Conservation (phyloP, 2,329 filamentous ascomycete genomes). For the Colletotrichum spaethianum region DNA sequence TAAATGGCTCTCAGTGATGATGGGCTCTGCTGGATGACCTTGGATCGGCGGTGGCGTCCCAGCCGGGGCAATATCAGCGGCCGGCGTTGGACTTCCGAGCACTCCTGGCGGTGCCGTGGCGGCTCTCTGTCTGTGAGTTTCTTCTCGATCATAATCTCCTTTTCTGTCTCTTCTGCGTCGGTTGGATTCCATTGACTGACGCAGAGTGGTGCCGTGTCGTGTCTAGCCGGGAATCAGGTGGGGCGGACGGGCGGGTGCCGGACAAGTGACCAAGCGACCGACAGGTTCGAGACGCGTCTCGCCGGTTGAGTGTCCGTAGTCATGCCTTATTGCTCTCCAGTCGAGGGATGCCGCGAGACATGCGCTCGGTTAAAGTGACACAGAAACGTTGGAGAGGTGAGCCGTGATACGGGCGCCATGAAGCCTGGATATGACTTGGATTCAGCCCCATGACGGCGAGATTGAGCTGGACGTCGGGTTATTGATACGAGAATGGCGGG, state of each 20-base stretch:
- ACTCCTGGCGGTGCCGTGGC: background rate
- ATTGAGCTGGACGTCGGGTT: background rate
- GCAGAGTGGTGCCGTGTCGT: conserved; percentile 21
- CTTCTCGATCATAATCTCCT: conserved; percentile 22
- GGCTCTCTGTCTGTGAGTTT: conserved; percentile 18
- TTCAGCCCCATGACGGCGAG: background rate
- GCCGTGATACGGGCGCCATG: background rate
- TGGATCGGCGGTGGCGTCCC: conserved; percentile 9
- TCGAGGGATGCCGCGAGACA: conserved; percentile 29
- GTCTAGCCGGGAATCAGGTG: conserved; percentile 10
- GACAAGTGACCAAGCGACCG: conserved; percentile 23
- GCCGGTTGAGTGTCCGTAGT: conserved; percentile 20
- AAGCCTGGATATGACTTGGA: background rate
- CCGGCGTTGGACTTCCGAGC: background rate
- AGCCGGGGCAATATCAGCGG: conserved; percentile 14
- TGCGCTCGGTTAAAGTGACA: conserved; percentile 14
- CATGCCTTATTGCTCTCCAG: conserved; percentile 30
- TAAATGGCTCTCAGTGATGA: conserved; percentile 17
- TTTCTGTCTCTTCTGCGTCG: conserved; percentile 29
- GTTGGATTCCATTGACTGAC: conserved; percentile 22
- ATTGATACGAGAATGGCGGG: background rate
- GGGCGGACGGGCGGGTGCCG: conserved; percentile 33
- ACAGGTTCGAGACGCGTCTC: conserved; percentile 41
- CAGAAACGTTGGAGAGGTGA: conserved; percentile 11
- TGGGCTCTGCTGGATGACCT: conserved; percentile 12